Evolutionary conservation across 768 basidiomycete genomes (phyloP).

Genomic region (Tricholoma hemisulphureum): DNA sequence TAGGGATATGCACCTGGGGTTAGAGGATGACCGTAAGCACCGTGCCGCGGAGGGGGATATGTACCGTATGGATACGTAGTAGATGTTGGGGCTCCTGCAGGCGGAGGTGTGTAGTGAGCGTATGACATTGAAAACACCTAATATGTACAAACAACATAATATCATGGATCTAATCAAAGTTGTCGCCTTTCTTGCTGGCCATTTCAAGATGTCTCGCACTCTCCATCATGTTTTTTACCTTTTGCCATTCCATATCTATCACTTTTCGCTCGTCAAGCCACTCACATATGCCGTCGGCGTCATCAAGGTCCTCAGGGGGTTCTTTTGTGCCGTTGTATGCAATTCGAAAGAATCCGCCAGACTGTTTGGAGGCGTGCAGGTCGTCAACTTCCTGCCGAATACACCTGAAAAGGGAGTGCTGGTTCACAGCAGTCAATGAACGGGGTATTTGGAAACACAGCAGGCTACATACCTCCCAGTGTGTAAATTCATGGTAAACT

Average conservation of each 20-base stretch:
- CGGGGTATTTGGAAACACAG: not conserved
- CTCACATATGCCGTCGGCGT: conserved; percentile 79
- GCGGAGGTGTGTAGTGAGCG: conserved; percentile 26
- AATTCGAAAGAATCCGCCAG: conserved; percentile 54
- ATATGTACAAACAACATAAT: conserved; percentile 1
- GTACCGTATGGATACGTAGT: conserved; percentile 66
- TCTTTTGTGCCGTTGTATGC: conserved; percentile 51
- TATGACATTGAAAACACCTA: conserved; percentile 20
- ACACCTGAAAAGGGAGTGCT: conserved; percentile 66
- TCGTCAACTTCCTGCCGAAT: conserved; percentile 59
- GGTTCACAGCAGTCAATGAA: conserved; percentile 11
- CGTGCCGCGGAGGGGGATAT: conserved; percentile 50
- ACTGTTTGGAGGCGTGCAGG: conserved; percentile 38
- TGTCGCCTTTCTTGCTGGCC: conserved; percentile 44
- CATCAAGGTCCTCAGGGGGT: conserved; percentile 64
- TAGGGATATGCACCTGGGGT: conserved; percentile 53
- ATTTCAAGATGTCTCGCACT: conserved; percentile 64
- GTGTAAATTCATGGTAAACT: conserved; percentile 70
- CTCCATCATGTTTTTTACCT: conserved; percentile 72
- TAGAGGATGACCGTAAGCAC: conserved; percentile 40
- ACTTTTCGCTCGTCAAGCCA: conserved; percentile 74
- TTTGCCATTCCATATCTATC: conserved; percentile 69
- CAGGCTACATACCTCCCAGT: conserved; percentile 71
- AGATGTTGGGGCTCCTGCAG: conserved; percentile 36
- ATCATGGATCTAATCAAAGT: conserved; percentile 26